Evolutionary conservation across 305 asterid species (phyloP), one percentile per base, ranked within the genome.

Genomic region (Fraxinus baroniana): DNA sequence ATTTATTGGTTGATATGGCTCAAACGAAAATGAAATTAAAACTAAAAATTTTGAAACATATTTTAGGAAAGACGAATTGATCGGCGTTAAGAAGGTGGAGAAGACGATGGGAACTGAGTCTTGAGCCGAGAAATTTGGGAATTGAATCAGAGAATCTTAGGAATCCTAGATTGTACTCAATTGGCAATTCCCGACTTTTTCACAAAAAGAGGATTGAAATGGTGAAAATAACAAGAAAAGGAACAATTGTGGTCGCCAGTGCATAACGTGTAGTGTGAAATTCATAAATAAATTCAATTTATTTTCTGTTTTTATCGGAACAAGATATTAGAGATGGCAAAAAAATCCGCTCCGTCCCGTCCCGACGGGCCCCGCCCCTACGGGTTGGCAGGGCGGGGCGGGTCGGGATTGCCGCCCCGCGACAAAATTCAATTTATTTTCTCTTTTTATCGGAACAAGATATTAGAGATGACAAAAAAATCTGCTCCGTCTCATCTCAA

Each of bases 121-220:
- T 75, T 0, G 46, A 77, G 79, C 82, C 37, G 77, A 71, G 13
- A 0, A 15, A 77, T 24, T 83, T 30, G 36, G 41, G 30, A 10
- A 35, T 24, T 22, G 57, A 41, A 41, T 70, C 8, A 41, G 35
- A 81, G 79, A 80, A 74, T 62, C 17, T 32, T 12, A 55, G 81
- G 80, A 81, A 78, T 62, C 81, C 76, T 78, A 72, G 76, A 82
- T 32, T 24, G 55, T 46, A 49, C 85, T 74, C 83, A 62, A 60
- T 18, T 60, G 71, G 4, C 30, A 60, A 60, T 6, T 62, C 72
- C 8, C 33, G 72, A 62, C 0, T 22, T 20, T 60, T 22, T 60
- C 70, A 7, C 28, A 1, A 57, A 5, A n/a, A 30, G 4, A 0
- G 24, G 20, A 18, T 57, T 57, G 68, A 57, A 57, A 57, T 44